phyloP scores from a whole-genome alignment of 2,329 filamentous ascomycete species.

The Arthrobotrys pseudoclavata region DNA sequence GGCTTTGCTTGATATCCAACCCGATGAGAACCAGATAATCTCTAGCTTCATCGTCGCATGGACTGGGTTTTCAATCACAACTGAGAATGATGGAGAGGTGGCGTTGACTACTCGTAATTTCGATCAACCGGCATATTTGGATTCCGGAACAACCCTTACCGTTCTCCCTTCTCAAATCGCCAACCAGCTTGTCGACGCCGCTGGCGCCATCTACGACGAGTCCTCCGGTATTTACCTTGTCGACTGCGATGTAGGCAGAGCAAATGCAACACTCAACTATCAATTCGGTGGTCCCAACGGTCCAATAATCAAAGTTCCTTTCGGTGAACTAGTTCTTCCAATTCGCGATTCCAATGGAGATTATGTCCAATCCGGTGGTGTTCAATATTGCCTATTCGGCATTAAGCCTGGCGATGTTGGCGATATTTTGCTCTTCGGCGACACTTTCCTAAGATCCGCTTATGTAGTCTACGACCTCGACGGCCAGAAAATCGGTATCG shows the following conservation, averaged over 20 bases:
- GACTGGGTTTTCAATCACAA: slow-evolving; percentile 75
- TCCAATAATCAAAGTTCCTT: slow-evolving; percentile 71
- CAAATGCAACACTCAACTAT: slow-evolving; percentile 47
- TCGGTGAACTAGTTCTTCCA: slow-evolving; percentile 68
- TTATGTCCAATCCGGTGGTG: slow-evolving; percentile 69
- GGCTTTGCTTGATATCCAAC: slow-evolving; percentile 74
- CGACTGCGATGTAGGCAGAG: slow-evolving; percentile 18
- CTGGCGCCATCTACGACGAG: slow-evolving; percentile 64
- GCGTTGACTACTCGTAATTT: slow-evolving; percentile 64
- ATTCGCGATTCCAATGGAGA: slow-evolving; percentile 68
- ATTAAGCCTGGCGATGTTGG: slow-evolving; percentile 72
- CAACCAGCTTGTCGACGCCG: slow-evolving; percentile 58
- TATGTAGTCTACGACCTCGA: slow-evolving; percentile 82
- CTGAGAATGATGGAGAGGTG: slow-evolving; percentile 72
- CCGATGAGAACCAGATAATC: slow-evolving; percentile 68
- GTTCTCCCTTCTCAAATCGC: slow-evolving; percentile 62
- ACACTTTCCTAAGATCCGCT: slow-evolving; percentile 80
- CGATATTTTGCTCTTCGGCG: slow-evolving; percentile 74
- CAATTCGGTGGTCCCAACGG: slow-evolving; percentile 50
- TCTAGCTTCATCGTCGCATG: slow-evolving; percentile 69
- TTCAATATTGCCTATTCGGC: slow-evolving; percentile 76
- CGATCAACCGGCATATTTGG: slow-evolving; percentile 63
- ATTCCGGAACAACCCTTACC: slow-evolving; percentile 62
- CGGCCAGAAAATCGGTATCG: slow-evolving; percentile 42
- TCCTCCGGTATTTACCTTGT: slow-evolving; percentile 49